Evolutionary conservation across 805 yeast genomes (phyloP).

Genomic region (Suhomyces sp.): DNA sequence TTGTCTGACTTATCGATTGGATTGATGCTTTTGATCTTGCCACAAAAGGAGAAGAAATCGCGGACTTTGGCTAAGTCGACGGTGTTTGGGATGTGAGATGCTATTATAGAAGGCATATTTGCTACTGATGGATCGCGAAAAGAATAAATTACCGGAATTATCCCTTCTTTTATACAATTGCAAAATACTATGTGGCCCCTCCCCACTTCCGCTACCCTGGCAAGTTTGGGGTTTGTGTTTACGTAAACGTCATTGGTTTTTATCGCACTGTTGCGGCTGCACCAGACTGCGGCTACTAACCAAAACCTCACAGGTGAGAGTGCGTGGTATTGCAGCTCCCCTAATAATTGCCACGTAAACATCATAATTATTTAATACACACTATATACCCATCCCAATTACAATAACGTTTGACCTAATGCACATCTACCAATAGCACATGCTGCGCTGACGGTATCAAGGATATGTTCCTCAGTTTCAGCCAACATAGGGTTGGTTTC

Average conservation of each 20-base stretch:
- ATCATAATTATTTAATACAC: background rate
- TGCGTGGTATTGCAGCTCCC: background rate
- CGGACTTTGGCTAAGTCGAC: constrained; percentile 50
- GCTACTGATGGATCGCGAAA: background rate
- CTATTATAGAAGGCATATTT: constrained; percentile 46
- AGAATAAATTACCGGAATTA: no score
- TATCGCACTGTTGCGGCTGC: background rate
- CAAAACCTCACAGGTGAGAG: background rate
- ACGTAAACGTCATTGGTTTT: constrained; percentile 1
- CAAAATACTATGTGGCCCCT: background rate
- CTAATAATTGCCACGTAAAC: background rate
- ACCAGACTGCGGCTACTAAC: background rate
- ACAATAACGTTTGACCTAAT: constrained; percentile 82
- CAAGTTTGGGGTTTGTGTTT: background rate
- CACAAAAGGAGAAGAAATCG: constrained; percentile 76
- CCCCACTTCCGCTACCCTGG: background rate
- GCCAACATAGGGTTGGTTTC: constrained; percentile 92
- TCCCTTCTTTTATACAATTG: background rate
- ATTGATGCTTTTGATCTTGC: constrained; percentile 41
- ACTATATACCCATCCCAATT: constrained; percentile 12
- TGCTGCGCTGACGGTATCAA: constrained; percentile 87
- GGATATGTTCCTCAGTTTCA: constrained; percentile 65
- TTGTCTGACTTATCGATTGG: constrained; percentile 22
- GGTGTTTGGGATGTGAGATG: constrained; percentile 51
- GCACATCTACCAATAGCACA: constrained; percentile 92